Evolutionary conservation across 176 grass and related monocot species (phyloP).

Genomic region (Microstegium vimineum): DNA sequence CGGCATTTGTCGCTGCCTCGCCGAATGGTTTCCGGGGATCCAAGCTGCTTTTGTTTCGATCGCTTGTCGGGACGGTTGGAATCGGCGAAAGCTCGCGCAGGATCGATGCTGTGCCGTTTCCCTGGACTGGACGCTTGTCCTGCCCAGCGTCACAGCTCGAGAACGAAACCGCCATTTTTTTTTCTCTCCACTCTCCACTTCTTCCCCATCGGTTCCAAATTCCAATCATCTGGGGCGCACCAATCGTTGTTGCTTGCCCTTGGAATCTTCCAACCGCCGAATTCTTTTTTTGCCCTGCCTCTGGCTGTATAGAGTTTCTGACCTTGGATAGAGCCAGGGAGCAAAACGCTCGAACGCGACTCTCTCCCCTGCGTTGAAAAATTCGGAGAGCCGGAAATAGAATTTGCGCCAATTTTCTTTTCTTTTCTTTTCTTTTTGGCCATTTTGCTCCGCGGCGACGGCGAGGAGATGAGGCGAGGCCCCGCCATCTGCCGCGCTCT

Average conservation of each 20-base stretch:
- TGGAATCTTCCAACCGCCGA: not conserved
- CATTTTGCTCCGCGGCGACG: not conserved
- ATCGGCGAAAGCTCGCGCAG: constrained; percentile 18
- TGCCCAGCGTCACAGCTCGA: not conserved
- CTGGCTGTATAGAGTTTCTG: not conserved
- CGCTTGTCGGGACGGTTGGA: constrained; percentile 31
- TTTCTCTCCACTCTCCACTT: not conserved
- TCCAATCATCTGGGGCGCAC: not conserved
- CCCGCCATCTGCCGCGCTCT: constrained; percentile 44
- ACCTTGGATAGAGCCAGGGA: not conserved
- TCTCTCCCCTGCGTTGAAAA: not conserved
- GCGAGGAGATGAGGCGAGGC: constrained; percentile 8
- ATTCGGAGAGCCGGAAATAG: not conserved
- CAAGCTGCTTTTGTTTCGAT: constrained; percentile 32
- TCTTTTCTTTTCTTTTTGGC: not conserved
- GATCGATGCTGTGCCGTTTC: not conserved
- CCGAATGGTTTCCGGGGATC: not conserved
- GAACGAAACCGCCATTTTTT: not conserved
- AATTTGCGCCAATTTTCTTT: not conserved
- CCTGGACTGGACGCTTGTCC: not conserved
- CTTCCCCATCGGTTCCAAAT: not conserved
- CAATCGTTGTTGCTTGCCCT: constrained; percentile 8
- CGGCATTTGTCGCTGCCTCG: constrained; percentile 10
- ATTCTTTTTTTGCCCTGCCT: not conserved
- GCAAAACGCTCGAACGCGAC: not conserved